Evolutionary conservation across 1,284 basidiomycete genomes (phyloP).

Genomic region (Ustilago loliicola): DNA sequence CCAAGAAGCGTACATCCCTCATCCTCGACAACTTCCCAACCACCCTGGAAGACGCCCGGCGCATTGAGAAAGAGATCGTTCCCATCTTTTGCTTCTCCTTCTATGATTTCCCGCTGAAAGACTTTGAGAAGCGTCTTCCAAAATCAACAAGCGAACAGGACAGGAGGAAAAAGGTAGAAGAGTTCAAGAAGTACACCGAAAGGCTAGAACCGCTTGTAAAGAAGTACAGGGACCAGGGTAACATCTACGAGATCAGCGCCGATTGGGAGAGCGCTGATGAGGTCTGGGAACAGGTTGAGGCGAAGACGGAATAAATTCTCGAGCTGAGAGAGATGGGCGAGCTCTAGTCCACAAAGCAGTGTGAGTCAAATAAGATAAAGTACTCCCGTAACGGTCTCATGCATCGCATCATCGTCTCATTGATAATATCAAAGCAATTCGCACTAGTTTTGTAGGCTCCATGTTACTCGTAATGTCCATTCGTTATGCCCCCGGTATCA

Average conservation of each 20-base stretch:
- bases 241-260: slow-evolving; percentile 63
- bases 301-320: slow-evolving; percentile 55
- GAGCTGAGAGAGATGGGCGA: slow-evolving; percentile 40
- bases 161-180: slow-evolving; percentile 33
- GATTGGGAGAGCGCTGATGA: slow-evolving; percentile 62
- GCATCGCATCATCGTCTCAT: not conserved
- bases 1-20: slow-evolving; percentile 34
- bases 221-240: slow-evolving; percentile 52
- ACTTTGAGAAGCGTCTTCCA: slow-evolving; percentile 43
- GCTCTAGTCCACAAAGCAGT: slow-evolving; percentile 3
- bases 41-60: slow-evolving; percentile 45
- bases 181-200: slow-evolving; percentile 34
- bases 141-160: slow-evolving; percentile 16
- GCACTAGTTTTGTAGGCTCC: not conserved
- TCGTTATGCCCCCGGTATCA: not conserved
- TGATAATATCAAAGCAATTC: not conserved
- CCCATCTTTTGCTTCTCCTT: slow-evolving; percentile 60
- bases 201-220: slow-evolving; percentile 42
- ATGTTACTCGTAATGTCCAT: not conserved
- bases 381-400: not conserved
- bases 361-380: not conserved
- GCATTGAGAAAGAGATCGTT: slow-evolving; percentile 45
- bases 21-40: slow-evolving; percentile 56
- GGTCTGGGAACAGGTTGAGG: slow-evolving; percentile 66
- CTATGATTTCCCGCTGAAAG: slow-evolving; percentile 51